Base-by-base conservation (phyloP, 202 grass and related monocot species). In the Musa balbisiana region DNA sequence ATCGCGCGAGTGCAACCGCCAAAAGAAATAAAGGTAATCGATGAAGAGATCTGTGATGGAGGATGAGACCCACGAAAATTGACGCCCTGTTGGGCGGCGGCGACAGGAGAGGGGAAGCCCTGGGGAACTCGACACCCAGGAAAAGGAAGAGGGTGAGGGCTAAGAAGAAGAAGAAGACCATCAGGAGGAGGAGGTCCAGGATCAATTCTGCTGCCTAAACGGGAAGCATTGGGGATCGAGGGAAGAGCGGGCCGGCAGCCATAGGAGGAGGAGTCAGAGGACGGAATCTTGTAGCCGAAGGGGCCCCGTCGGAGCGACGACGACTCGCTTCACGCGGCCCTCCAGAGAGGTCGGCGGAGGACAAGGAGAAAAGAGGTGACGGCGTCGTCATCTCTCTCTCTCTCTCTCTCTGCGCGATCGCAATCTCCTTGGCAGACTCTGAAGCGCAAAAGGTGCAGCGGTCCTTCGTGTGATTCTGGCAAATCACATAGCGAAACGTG, bases 151-250 rank as follows among this genome's bases (percentile, higher is more conserved):
- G 2, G 15, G 94, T 81, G 49, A 98, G 68, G 83, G 91, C 85
- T 62, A 94, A 89, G 49, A 90, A 93, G 51, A 90, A 93, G 51
- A 81, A 80, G 59, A 83, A 72, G 2, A 85, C 86, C 91, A 98
- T 91, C 68, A 65, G 68, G 55, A 92, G 55, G 67, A 94, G 86
- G 80, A 89, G 79, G n/a, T 51, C 76, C 27, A 98, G 80, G 83
- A 93, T 88, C 90, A 92, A 75, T 88, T 91, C 20, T 60, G 85
- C 79, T 89, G 88, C 86, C 90, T 93, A 83, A 93, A 97, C 17
- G 86, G 86, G 25, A 80, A 53, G 49, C 27, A 51, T 10, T 66
- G 50, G n/a, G 23, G 51, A 66, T 73, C 49, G 62, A 21, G 3
- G 64, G 69, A 80, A 72, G 54, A 55, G 51, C 65, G 62, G n/a